phyloP scores from a whole-genome alignment of 345 rosid species.

The Salix caprea region DNA sequence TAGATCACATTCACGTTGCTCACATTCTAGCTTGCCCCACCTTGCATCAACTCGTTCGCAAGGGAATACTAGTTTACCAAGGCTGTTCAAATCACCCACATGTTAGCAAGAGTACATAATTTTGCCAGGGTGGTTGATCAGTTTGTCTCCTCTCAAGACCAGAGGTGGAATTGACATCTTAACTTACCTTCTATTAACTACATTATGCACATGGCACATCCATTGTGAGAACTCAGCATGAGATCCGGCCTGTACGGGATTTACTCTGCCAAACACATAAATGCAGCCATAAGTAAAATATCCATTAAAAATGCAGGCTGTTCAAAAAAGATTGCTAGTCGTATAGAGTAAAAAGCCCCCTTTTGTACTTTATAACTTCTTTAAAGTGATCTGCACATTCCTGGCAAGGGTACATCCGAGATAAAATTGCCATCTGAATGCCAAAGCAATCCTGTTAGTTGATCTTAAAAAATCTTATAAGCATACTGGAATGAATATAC shows the following conservation, averaged over 20 bases:
- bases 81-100: constrained; percentile 40
- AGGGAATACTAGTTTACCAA: constrained; percentile 62
- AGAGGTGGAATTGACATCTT: background rate
- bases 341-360: background rate
- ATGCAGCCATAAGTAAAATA: constrained; percentile 1
- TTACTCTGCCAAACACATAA: constrained; percentile 45
- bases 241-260: constrained; percentile 74
- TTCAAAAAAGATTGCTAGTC: background rate
- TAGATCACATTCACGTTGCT: constrained; percentile 77
- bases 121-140: background rate
- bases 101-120: background rate
- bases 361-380: constrained; percentile 38
- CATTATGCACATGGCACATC: constrained; percentile 87
- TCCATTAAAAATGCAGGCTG: too few relatives aligned
- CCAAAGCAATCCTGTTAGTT: constrained; percentile 11
- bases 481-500: background rate
- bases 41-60: constrained; percentile 91
- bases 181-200: constrained; percentile 81
- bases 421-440: constrained; percentile 80
- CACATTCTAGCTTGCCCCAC: constrained; percentile 98
- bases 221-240: constrained; percentile 86
- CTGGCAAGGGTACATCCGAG: constrained; percentile 89
- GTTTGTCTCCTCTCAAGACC: background rate
- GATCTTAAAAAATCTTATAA: background rate
- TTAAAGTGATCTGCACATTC: constrained; percentile 95